Evolutionary conservation across 805 yeast species (phyloP), one percentile per base, ranked within the genome.

Genomic region (Ogataea ganodermae): DNA sequence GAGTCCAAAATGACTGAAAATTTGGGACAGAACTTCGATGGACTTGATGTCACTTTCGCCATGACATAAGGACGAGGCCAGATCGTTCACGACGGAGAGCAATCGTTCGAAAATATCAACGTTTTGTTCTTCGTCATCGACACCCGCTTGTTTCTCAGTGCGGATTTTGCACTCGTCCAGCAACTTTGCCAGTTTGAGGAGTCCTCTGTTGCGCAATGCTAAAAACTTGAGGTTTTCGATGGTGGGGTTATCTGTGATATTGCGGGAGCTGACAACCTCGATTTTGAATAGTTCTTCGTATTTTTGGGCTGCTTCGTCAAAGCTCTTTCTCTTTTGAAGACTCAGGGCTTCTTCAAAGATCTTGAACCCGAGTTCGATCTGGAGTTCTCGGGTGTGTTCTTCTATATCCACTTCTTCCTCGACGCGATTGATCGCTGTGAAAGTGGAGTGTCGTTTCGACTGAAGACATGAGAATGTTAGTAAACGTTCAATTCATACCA

Each of bases 351-450:
- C 66, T 57, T 89, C 89, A 61, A 86, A 89, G 10, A 83, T 67
- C 55, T 80, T 81, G 63, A 86, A 84, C 3, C 96, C 94, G 60
- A 86, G 87, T 64, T 94, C 98, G 17, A 83, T 76, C 68, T 92
- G 97, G 20, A 92, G 71, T 62, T 94, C 99, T 40, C 96, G 73
- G 1, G 97, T 86, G 59, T 90, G 96, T 53, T 89, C 92, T 53
- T 91, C 96, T 27, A 84, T 86, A 53, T 88, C 92, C 28, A 79
- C 71, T 42, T 86, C 88, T 60, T 87, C 95, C 47, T 86, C 92
- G 33, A 78, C 78, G 38, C 84, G 68, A 59, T 92, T 92, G 36
- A 91, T 74, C 1, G 98, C 96, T 26, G 83, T 75, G 64, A 92
- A 91, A 2, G 83, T 71, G 18, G 91, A 84, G 84, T 73, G 49